Base-by-base conservation (phyloP, 2,329 filamentous ascomycete species). In the Penicillium hordei region DNA sequence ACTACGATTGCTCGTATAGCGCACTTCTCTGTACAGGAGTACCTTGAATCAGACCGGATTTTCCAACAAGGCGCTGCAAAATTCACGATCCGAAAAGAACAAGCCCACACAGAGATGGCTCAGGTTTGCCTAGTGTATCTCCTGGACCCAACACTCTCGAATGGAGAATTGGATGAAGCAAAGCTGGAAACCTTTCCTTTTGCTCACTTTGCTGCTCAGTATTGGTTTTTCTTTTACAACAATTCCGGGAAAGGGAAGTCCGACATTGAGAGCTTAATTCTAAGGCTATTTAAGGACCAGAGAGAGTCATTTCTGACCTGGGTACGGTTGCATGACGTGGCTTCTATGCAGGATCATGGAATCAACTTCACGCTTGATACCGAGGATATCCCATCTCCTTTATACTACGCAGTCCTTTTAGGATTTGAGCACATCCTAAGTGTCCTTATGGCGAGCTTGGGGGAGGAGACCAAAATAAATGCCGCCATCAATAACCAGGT, bases 11-110 rank as follows among this genome's bases (percentile, higher is more conserved):
- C 67, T 29, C 66, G 62, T 17, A 67, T 74, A 40, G 68, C 68
- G 5, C 70, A 73, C 55, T 73, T 70, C 52, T 73, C 72, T 3
- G 66, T 73, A 0, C 64, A 72, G 48, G 69, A 73, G 53, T 73
- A 74, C 51, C 62, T 74, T 15, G 36, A 63, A 44, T 72, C 67
- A 5, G 63, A 68, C 29, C 64, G 67, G 5, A 70, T 61, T 17
- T 0, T 7, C 3, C 34, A 49, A 45, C 50, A 55, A 25, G 49
- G 17, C 3, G 15, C 59, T 25, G 45, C 10, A 43, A 43, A 9
- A 8, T 60, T 58, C 12, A 25, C 31, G 0, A 36, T 63, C 10
- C 27, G 7, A 48, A 46, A 8, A n/a, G 36, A 13, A 12, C 34
- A 17, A 15, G 33, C 56, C 2, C 40, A 60, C 27, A 31, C 34